phyloP scores from a whole-genome alignment of 495 filamentous ascomycete species.

The Aspergillus bridgeri region DNA sequence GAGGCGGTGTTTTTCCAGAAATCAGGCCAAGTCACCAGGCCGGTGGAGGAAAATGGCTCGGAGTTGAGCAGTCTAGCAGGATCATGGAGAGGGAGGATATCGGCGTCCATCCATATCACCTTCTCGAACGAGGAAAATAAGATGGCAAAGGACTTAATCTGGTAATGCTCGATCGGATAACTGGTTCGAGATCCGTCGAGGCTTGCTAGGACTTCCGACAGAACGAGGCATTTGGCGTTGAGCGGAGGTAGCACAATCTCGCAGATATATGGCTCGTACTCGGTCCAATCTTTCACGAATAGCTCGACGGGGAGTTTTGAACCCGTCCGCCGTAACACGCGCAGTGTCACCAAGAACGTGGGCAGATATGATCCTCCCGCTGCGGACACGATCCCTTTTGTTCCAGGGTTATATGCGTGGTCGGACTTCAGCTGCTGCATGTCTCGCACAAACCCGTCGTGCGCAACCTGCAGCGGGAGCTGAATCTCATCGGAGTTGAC shows the following conservation, averaged over 20 bases:
- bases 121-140: conserved; percentile 50
- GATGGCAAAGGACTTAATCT: conserved; percentile 50
- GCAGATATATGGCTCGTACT: conserved; percentile 47
- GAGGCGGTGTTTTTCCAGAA: conserved; percentile 48
- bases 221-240: conserved; percentile 41
- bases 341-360: conserved; percentile 36
- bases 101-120: conserved; percentile 52
- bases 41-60: conserved; percentile 40
- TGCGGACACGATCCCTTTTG: conserved; percentile 46
- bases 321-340: conserved; percentile 45
- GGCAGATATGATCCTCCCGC: conserved; percentile 33
- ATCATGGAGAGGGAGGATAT: conserved; percentile 42
- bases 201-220: conserved; percentile 25
- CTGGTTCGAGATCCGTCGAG: background rate
- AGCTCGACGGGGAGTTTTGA: conserved; percentile 49
- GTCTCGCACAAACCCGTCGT: conserved; percentile 29
- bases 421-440: conserved; percentile 17
- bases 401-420: conserved; percentile 23
- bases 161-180: conserved; percentile 33
- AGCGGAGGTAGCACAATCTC: conserved; percentile 36
- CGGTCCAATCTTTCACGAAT: conserved; percentile 36
- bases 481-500: conserved; percentile 17
- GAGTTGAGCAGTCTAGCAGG: conserved; percentile 38
- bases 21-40: conserved; percentile 53
- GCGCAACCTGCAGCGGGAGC: conserved; percentile 23